phyloP scores from a whole-genome alignment of 2,329 filamentous ascomycete species.

The Akanthomyces lecanii region DNA sequence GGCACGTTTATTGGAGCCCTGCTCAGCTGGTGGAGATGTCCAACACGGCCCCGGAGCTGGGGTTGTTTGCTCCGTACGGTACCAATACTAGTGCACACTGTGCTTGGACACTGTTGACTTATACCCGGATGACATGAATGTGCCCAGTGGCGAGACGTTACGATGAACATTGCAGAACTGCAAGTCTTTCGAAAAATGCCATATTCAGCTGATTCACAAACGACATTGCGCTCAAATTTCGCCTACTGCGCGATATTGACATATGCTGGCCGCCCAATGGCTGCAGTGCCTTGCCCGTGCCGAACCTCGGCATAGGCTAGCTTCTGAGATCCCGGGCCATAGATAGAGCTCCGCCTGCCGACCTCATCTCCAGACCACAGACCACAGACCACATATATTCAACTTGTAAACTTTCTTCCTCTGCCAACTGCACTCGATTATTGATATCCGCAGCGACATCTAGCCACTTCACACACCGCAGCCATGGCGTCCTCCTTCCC shows the following conservation, averaged over 20 bases:
- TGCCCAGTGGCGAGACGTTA: background rate
- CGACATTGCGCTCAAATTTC: too few relatives aligned
- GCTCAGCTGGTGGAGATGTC: slow-evolving; percentile 9
- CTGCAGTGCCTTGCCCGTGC: background rate
- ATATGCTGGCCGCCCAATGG: background rate
- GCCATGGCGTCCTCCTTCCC: slow-evolving; percentile 27
- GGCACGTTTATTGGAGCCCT: background rate
- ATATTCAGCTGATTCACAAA: too few relatives aligned
- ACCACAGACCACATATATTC: background rate
- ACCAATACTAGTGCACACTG: background rate
- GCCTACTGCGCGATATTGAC: background rate
- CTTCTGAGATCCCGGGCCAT: background rate
- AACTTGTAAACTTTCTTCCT: background rate
- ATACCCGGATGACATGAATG: background rate
- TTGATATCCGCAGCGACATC: background rate
- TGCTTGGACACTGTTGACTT: slow-evolving; percentile 4
- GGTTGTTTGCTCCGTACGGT: slow-evolving; percentile 9
- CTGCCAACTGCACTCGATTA: background rate
- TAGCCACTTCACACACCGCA: background rate
- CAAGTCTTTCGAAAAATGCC: too few relatives aligned
- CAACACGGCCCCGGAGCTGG: background rate
- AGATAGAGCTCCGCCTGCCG: background rate
- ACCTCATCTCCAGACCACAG: background rate
- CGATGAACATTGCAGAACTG: background rate
- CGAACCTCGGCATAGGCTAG: slow-evolving; percentile 6